Base-by-base conservation (phyloP, 2,329 filamentous ascomycete species). In the Pseudopyricularia javanii region DNA sequence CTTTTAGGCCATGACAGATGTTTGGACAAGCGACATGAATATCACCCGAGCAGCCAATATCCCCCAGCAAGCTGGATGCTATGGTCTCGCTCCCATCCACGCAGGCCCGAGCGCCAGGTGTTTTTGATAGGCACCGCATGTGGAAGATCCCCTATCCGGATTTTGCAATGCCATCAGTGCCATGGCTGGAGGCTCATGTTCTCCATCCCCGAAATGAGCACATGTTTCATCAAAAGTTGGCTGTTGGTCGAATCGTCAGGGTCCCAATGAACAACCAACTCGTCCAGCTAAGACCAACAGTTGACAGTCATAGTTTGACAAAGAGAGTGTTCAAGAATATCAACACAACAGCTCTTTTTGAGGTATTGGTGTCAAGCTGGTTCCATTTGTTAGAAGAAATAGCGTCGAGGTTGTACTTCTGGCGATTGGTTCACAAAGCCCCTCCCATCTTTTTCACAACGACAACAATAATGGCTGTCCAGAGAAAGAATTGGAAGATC, bases 401-500 rank as follows among this genome's bases (percentile, higher is more conserved):
- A 59, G 8, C 15, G 22, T 45, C 24, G 40, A 45, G 20, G 40
- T n/a, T 14, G 24, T 24, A 20, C 5, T 15, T 6, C 20, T 24
- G 49, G 32, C 7, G 33, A 2, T 3, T 34, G 22, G 22, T 15
- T 37, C 33, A 52, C 20, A 52, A 52, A 1, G 28, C 20, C 17
- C 50, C 50, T 11, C 50, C 30, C 17, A 52, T 28, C 43, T 51
- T 52, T 43, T 52, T 54, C 32, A 61, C 54, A 9, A 61, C 54
- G 9, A 58, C 47, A 15, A 57, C 57, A 7, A 61, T 17, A 30
- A 60, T 32, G 7, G 54, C 53, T 12, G 59, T 57, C 56, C 58
- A 61, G 24, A 59, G 9, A 30, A 59, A 49, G 47, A 60, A 50
- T 35, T 59, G 55, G 28, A 57, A 43, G 7, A 70, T 54, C 8